Conservation (phyloP, 768 basidiomycete genomes). For the Auriscalpium vulgare region DNA sequence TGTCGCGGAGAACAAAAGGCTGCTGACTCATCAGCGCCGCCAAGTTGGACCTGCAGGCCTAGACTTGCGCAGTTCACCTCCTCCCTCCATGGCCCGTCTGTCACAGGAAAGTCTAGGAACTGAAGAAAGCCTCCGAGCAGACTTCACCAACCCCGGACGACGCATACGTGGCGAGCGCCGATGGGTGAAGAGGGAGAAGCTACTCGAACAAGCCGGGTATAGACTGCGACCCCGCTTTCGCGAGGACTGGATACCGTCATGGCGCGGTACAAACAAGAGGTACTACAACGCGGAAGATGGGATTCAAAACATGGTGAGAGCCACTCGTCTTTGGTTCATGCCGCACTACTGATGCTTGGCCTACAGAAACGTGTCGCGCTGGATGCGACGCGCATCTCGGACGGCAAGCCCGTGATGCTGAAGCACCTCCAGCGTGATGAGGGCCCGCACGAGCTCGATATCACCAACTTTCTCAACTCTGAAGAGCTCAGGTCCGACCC, state of each 20-base stretch:
- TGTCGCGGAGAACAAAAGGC: too few relatives aligned
- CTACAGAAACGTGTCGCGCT: not conserved
- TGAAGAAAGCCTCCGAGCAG: too few relatives aligned
- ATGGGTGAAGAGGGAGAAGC: slow-evolving; percentile 5
- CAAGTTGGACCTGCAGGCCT: too few relatives aligned
- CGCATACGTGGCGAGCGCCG: not conserved
- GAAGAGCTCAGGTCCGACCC: slow-evolving; percentile 6
- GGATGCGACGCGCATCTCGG: too few relatives aligned
- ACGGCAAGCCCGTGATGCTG: too few relatives aligned
- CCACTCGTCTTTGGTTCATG: not conserved
- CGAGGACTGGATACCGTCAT: slow-evolving; percentile 7
- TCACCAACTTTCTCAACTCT: slow-evolving; percentile 2
- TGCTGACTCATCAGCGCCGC: too few relatives aligned
- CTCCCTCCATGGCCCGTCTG: too few relatives aligned
- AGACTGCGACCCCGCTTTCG: slow-evolving; percentile 8
- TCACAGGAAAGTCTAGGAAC: too few relatives aligned
- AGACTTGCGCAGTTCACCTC: too few relatives aligned
- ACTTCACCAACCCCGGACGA: too few relatives aligned
- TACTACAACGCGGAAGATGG: slow-evolving; percentile 5
- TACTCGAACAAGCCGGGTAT: slow-evolving; percentile 1
- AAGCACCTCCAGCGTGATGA: not conserved
- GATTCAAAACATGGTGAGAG: slow-evolving; percentile 1
- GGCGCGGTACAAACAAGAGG: not conserved
- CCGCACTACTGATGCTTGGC: not conserved
- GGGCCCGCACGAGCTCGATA: slow-evolving; percentile 4